These are phyloP conservation scores for Beauveria australis DNA, from an alignment of 2,329 filamentous ascomycete species.

Conservation along the genomic window DNA sequence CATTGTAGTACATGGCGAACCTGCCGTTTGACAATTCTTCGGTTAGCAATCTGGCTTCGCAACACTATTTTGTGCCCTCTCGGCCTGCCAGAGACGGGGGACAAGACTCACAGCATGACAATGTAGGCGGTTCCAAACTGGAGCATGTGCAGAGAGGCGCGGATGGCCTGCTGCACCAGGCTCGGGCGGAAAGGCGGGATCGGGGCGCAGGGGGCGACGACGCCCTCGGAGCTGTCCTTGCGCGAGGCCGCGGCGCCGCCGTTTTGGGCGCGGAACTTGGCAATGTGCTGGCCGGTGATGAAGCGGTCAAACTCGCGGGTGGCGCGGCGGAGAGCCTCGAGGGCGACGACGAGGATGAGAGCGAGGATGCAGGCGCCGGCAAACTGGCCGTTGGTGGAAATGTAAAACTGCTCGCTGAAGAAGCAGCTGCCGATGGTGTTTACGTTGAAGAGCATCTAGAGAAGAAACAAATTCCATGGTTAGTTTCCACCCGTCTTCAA, in stretches of 20 bases:
- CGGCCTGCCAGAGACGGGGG: background rate
- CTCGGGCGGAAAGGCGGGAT: slow-evolving; percentile 45
- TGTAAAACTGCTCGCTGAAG: slow-evolving; percentile 60
- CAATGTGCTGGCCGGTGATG: slow-evolving; percentile 46
- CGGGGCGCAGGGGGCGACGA: slow-evolving; percentile 4
- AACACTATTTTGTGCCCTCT: background rate
- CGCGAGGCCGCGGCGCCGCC: slow-evolving; percentile 12
- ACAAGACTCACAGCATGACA: slow-evolving; percentile 52
- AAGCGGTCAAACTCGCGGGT: slow-evolving; percentile 66
- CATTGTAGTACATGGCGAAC: slow-evolving; percentile 54
- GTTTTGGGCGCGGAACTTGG: slow-evolving; percentile 19
- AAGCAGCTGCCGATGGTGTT: slow-evolving; percentile 66
- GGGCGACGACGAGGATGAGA: slow-evolving; percentile 60
- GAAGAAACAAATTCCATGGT: background rate
- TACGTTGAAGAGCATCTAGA: slow-evolving; percentile 75
- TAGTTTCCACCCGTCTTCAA: background rate
- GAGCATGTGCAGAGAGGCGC: slow-evolving; percentile 59
- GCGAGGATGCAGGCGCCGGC: slow-evolving; percentile 74
- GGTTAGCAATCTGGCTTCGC: background rate
- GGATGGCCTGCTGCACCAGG: slow-evolving; percentile 55
- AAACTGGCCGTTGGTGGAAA: slow-evolving; percentile 63
- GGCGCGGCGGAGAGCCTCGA: slow-evolving; percentile 64
- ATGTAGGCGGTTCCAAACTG: slow-evolving; percentile 73
- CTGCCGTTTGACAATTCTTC: slow-evolving; percentile 14
- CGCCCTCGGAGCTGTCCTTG: slow-evolving; percentile 16